Evolutionary conservation across 2,329 filamentous ascomycete species (phyloP), one percentile per base, ranked within the genome.

Genomic region (Fusarium sp.): DNA sequence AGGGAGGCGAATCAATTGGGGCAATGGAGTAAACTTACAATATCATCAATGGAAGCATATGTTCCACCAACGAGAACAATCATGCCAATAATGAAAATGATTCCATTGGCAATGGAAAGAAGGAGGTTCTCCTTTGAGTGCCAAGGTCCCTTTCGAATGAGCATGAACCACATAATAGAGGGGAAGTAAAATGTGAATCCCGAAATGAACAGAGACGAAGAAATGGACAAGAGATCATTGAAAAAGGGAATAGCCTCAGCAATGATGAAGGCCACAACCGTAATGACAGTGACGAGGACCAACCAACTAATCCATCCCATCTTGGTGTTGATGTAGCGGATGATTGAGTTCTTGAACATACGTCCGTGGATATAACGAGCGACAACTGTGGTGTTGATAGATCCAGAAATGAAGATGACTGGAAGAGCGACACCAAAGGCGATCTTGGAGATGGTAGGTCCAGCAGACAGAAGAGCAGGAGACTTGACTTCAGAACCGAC

Each of bases 241-340:
- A 94, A 95, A 78, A 91, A 90, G 5, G 93, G 93, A 47, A 94
- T 91, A 1, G 90, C 88, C 76, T 92, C 89, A 18, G 92, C 92
- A 71, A 94, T 90, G 72, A 94, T 79, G 86, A 90, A 94, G 7
- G 90, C 90, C 17, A 92, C 58, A 15, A 91, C 56, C 83, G 92
- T 94, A 46, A 91, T 79, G 52, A 79, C 72, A 2, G 85, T 80
- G 33, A 90, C 86, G 15, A 94, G 88, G 6, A 65, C 82, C 18
- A 90, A 76, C 92, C 92, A 93, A 7, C 81, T 83, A 29, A 79
- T 74, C 85, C 85, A 86, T 4, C 85, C 85, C 80, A 78, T 83
- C 50, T 79, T 78, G 10, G 85, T 86, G 80, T 86, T 86, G 80
- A 86, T 82, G 77, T 80, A 86, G 59, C 82, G 82, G 61, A 80